Conservation (phyloP, 371 early-diverging fungal genomes). For the Circinella umbellata region DNA sequence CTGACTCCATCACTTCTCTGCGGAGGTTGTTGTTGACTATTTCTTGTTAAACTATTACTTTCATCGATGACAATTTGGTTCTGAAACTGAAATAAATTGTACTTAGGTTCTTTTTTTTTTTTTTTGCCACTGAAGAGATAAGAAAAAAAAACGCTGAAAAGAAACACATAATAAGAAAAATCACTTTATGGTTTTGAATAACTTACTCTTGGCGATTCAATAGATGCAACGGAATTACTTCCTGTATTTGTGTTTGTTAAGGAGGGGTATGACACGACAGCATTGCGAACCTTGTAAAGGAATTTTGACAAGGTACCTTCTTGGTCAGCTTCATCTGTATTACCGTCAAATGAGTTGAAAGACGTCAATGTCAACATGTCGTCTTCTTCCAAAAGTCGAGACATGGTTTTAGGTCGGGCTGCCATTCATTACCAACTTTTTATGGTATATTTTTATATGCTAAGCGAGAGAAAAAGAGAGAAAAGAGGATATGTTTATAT, state of each 20-base stretch:
- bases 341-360: conserved; percentile 42
- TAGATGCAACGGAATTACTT: not conserved
- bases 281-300: conserved; percentile 61
- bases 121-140: not conserved
- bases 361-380: conserved; percentile 51
- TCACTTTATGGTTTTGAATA: not conserved
- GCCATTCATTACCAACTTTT: conserved; percentile 10
- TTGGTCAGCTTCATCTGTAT: conserved; percentile 54
- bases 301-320: conserved; percentile 62
- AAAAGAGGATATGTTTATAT: too few species aligned
- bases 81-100: not conserved
- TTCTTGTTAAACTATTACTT: conserved; percentile 2
- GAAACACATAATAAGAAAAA: not conserved
- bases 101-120: too few species aligned
- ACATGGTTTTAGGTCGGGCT: conserved; percentile 27
- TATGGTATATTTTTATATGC: too few species aligned
- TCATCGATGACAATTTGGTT: not conserved
- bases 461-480: too few species aligned
- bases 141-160: not conserved
- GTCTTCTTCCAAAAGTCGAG: conserved; percentile 22
- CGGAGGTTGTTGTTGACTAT: not conserved
- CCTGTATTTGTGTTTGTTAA: conserved; percentile 13
- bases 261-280: conserved; percentile 35
- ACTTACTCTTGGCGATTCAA: conserved; percentile 6
- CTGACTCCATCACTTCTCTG: not conserved